Conservation (phyloP, 169 alveolate species). For the Perkinsus chesapeaki region DNA sequence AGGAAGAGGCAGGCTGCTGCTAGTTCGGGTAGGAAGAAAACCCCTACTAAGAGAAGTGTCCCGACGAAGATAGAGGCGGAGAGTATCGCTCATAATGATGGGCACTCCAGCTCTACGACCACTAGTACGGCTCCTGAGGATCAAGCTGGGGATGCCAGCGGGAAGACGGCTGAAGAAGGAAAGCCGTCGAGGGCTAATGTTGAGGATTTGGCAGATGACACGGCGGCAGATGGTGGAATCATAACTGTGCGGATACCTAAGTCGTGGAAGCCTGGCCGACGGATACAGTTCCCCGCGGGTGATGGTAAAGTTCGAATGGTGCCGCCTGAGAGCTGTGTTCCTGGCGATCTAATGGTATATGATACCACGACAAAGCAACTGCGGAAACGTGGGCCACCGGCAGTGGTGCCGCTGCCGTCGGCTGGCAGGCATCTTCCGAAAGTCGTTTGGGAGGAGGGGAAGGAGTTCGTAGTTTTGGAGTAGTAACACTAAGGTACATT, state of each 20-base stretch:
- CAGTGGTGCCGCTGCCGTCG: not conserved
- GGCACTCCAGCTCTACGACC: not conserved
- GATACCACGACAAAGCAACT: not conserved
- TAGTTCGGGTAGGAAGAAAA: not conserved
- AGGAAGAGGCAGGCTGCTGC: not conserved
- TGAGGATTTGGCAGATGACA: not conserved
- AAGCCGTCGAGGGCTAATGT: not conserved
- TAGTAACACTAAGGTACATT: not conserved
- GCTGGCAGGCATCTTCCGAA: not conserved
- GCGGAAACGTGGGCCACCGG: not conserved
- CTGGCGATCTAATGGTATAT: not conserved
- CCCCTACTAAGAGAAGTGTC: not conserved
- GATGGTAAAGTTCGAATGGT: not conserved
- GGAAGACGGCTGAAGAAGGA: too few species aligned
- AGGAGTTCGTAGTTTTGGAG: not conserved
- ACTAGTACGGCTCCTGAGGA: not conserved
- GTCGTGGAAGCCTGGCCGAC: not conserved
- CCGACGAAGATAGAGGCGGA: not conserved
- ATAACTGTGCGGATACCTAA: not conserved
- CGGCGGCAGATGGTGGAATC: not conserved
- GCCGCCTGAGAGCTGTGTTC: not conserved
- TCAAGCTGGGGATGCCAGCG: too few species aligned
- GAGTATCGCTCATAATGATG: not conserved
- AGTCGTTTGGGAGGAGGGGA: not conserved
- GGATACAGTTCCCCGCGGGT: not conserved